Evolutionary conservation across 345 rosid genomes (phyloP), one percentile per base, ranked within the genome.

Genomic region (Euphorbia pulcherrima): DNA sequence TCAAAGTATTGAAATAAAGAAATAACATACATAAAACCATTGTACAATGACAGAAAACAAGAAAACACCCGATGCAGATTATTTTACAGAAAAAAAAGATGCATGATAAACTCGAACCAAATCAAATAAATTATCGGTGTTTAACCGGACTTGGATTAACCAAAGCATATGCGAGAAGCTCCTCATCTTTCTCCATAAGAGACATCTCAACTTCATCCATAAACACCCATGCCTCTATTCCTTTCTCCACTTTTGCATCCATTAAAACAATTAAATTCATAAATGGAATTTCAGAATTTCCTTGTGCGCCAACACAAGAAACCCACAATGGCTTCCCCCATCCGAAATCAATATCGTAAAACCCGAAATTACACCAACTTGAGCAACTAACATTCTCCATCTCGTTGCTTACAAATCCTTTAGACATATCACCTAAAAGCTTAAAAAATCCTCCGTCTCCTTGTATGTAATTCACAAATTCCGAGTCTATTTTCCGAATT

Each of bases 211-310:
- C 58, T 50, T 77, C 75, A 0, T 55, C 67, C 64, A 74, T 12
- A 8, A 2, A 2, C 0, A 65, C 50, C 81, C 72, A 72, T 12
- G 74, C 75, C 69, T 75, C 79, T 1, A 77, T 62, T 18, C 77
- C 79, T 16, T 7, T 27, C 1, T 27, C 62, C 0, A 5, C 28
- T 56, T 39, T 54, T 41, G 63, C 12, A 28, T 68, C 71, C 53
- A 68, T 56, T 6, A 68, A 24, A 27, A 56, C n/a, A 7, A 56
- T 5, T 4, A 6, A 1, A 27, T 56, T n/a, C 2, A 2, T 7
- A 6, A 11, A n/a, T 4, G 14, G 35, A 7, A 20, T 26, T 37
- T 37, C 62, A 23, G 18, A 57, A 28, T 61, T 6, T 28, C n/a
- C 20, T 30, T 33, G 2, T 57, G 17, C 17, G 18, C 26, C 20